phyloP scores from a whole-genome alignment of 139 green algal genomes.

The Chlamydomonas sphaeroides region DNA sequence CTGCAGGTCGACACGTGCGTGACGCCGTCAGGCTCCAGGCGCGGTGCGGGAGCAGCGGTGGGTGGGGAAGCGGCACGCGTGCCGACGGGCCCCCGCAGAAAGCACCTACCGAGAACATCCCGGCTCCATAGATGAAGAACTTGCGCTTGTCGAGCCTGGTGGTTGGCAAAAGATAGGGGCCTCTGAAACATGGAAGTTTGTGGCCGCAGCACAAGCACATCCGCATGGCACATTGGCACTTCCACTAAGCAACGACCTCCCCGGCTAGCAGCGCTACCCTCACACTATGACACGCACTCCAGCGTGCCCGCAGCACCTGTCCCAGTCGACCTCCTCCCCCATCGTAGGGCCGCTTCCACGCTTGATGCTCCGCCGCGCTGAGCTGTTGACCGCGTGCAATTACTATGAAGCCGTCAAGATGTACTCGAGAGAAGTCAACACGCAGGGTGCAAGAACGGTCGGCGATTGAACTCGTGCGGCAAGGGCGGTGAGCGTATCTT shows the following conservation, averaged over 20 bases:
- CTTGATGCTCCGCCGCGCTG: neutral
- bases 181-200: no score
- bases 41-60: no score
- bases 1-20: constrained; percentile 39
- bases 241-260: neutral
- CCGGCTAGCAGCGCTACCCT: neutral
- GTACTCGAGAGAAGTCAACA: neutral
- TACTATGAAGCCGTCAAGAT: neutral
- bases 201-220: neutral
- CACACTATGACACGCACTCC: no score
- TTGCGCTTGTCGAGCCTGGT: constrained; percentile 91
- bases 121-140: constrained; percentile 87
- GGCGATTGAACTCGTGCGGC: neutral
- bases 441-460: neutral
- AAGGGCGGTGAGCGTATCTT: neutral
- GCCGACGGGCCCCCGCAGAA: no score
- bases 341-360: neutral
- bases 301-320: no score
- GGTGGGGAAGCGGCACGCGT: neutral
- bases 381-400: neutral
- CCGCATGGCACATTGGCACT: neutral
- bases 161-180: neutral
- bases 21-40: neutral
- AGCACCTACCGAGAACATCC: constrained; percentile 75
- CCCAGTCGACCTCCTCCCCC: constrained; percentile 40